phyloP scores from a whole-genome alignment of 495 filamentous ascomycete species.

The Lasiosphaeris hirsuta region DNA sequence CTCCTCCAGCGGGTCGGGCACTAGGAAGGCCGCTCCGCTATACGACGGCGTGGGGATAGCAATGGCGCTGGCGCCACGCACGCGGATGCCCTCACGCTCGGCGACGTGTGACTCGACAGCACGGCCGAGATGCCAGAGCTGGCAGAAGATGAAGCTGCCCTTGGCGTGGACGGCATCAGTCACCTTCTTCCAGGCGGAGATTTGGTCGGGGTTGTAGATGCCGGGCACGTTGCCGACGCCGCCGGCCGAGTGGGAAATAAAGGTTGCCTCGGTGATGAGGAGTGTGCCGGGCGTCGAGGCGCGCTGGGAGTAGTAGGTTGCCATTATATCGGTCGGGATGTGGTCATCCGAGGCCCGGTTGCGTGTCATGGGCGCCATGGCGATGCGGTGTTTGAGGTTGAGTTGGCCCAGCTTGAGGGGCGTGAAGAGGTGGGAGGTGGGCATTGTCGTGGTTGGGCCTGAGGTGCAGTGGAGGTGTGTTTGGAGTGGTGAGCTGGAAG shows the following conservation, averaged over 20 bases:
- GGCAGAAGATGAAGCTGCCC: conserved; percentile 59
- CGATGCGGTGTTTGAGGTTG: conserved; percentile 40
- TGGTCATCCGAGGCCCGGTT: conserved; percentile 41
- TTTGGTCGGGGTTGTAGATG: conserved; percentile 60
- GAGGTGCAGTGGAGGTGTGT: too few relatives aligned
- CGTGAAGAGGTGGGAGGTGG: conserved; percentile 31
- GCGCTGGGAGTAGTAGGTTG: conserved; percentile 61
- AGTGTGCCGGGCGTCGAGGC: conserved; percentile 59
- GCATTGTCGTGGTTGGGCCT: conserved; percentile 2
- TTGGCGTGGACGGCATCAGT: conserved; percentile 65
- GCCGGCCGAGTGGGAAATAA: conserved; percentile 53
- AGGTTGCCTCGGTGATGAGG: conserved; percentile 62
- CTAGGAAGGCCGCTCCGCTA: conserved; percentile 26
- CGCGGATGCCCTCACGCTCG: conserved; percentile 36
- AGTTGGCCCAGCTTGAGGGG: conserved; percentile 40
- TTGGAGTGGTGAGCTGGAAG: too few relatives aligned
- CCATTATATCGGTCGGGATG: conserved; percentile 44
- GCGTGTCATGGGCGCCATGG: conserved; percentile 48
- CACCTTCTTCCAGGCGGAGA: conserved; percentile 58
- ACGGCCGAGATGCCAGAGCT: conserved; percentile 70
- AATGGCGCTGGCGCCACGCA: conserved; percentile 49
- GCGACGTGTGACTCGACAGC: conserved; percentile 41
- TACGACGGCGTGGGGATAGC: conserved; percentile 22
- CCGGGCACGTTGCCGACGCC: conserved; percentile 58
- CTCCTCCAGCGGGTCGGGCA: conserved; percentile 49